Percentiles rank a stretch among this genome's conserved stretches.
Conservation (phyloP, 352 stramenopile species). For the Globisporangium canariense region DNA sequence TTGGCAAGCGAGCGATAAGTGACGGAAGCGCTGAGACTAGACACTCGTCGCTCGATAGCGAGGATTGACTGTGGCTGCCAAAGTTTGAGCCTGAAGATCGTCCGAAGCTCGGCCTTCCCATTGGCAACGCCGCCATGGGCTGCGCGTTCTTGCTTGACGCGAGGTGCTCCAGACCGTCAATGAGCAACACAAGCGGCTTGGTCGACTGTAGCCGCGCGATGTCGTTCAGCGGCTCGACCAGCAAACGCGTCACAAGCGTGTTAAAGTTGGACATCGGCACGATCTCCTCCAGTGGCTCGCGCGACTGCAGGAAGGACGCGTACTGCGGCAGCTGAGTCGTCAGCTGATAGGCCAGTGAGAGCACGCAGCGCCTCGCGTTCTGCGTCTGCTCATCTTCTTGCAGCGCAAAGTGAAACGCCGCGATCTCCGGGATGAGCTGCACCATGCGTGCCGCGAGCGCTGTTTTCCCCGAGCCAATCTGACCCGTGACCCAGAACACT, state of each 20-base stretch:
- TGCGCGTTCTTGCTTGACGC: not conserved
- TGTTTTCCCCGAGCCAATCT: conserved; percentile 69
- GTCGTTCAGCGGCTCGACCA: conserved; percentile 61
- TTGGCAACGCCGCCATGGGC: conserved; percentile 18
- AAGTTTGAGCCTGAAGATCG: conserved; percentile 12
- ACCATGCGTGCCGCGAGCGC: conserved; percentile 63
- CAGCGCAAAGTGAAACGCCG: conserved; percentile 68
- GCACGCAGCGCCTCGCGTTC: conserved; percentile 51
- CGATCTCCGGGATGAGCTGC: conserved; percentile 61
- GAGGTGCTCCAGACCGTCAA: conserved; percentile 63
- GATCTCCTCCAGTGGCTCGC: conserved; percentile 68
- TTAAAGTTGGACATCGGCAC: conserved; percentile 68
- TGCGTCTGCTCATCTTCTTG: conserved; percentile 81
- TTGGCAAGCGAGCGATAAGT: conserved; percentile 46
- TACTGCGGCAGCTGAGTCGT: conserved; percentile 75
- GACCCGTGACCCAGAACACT: conserved; percentile 71
- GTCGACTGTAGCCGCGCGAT: conserved; percentile 48
- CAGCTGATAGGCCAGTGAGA: conserved; percentile 70
- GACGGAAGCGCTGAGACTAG: conserved; percentile 55
- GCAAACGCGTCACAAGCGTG: conserved; percentile 42
- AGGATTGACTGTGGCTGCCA: not conserved
- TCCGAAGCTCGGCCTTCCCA: conserved; percentile 15
- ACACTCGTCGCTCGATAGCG: conserved; percentile 34
- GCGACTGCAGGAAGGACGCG: conserved; percentile 58
- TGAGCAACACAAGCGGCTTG: conserved; percentile 57